Conservation (phyloP, 257 asterid genomes). For the Thymus mandschuricus region DNA sequence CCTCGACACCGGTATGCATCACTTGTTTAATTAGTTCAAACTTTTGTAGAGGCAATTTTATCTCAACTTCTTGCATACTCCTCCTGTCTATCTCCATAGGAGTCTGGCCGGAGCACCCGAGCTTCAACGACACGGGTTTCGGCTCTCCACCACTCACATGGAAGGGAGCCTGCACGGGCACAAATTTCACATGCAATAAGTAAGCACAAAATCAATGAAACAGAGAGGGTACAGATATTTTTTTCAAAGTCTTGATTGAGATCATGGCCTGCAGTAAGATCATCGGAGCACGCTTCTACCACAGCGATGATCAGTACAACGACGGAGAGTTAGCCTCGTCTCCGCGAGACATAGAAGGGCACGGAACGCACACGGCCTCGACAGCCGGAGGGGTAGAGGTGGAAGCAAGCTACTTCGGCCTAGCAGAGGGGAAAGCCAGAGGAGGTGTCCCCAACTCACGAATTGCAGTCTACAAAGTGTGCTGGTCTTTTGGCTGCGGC, state of each 20-base stretch:
- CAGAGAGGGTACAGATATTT: background rate
- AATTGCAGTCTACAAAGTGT: constrained; percentile 53
- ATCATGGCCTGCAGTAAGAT: constrained; percentile 36
- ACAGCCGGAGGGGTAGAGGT: constrained; percentile 46
- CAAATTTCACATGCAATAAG: constrained; percentile 73
- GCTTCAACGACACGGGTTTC: constrained; percentile 49
- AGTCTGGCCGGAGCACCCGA: constrained; percentile 68
- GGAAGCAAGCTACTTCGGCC: constrained; percentile 37
- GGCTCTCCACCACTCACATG: constrained; percentile 58
- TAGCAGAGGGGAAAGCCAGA: constrained; percentile 56
- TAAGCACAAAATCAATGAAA: constrained; percentile 20
- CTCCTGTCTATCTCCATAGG: constrained; percentile 31
- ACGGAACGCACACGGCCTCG: constrained; percentile 69
- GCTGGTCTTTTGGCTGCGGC: constrained; percentile 49
- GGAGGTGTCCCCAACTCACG: constrained; percentile 60
- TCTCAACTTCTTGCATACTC: background rate
- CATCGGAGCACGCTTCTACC: constrained; percentile 50
- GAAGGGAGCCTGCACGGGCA: constrained; percentile 52
- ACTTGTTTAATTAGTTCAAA: background rate
- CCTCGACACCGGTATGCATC: constrained; percentile 42
- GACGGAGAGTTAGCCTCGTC: constrained; percentile 14
- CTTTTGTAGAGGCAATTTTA: background rate
- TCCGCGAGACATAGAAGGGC: constrained; percentile 60
- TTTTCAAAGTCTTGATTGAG: too few species aligned
- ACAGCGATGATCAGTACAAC: constrained; percentile 22